Evolutionary conservation across 75 land plant species (phyloP).

Genomic region (Gnetum montanum): DNA sequence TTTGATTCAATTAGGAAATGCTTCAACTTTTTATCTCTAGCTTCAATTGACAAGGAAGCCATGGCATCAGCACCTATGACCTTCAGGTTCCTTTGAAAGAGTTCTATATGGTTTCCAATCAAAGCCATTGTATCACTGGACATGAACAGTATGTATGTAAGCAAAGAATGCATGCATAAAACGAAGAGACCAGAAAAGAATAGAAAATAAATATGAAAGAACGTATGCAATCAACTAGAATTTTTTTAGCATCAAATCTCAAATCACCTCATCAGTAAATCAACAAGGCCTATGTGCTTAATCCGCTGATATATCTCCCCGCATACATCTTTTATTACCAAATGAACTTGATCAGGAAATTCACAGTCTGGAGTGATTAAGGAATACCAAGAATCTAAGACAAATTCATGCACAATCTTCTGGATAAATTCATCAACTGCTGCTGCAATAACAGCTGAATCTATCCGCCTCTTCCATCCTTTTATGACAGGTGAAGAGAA

Average conservation of each 20-base stretch:
- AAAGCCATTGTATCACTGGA: conserved; percentile 82
- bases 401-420: conserved; percentile 70
- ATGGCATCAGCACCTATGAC: conserved; percentile 68
- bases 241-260: too few species aligned
- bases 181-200: not conserved
- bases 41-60: conserved; percentile 70
- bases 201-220: too few species aligned
- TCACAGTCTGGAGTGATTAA: conserved; percentile 84
- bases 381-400: conserved; percentile 83
- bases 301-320: conserved; percentile 70
- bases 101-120: conserved; percentile 84
- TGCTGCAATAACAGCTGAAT: conserved; percentile 80
- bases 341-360: conserved; percentile 61
- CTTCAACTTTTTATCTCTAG: conserved; percentile 86
- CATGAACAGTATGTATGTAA: conserved; percentile 11
- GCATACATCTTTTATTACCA: conserved; percentile 59
- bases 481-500: conserved; percentile 14
- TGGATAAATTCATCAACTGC: conserved; percentile 61
- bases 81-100: conserved; percentile 65
- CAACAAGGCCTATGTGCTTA: conserved; percentile 75
- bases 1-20: conserved; percentile 50
- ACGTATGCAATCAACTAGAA: too few species aligned
- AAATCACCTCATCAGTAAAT: conserved; percentile 71
- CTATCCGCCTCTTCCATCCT: conserved; percentile 66
- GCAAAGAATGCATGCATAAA: not conserved